Evolutionary conservation across 768 basidiomycete species (phyloP), one percentile per base, ranked within the genome.

Genomic region (Suillus ampliporus): DNA sequence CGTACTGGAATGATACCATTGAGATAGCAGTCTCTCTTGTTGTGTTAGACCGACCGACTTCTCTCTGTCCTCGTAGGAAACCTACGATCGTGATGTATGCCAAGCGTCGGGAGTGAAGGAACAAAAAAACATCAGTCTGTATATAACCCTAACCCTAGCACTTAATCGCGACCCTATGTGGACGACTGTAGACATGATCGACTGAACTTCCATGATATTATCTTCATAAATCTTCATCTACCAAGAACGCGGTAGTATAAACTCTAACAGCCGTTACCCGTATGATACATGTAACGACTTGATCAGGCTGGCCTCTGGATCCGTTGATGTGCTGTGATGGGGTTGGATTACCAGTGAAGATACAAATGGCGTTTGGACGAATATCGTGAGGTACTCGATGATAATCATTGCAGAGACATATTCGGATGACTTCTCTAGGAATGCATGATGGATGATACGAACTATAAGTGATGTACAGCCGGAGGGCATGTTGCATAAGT

Each of bases 1-100:
- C 88, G 72, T 65, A 90, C 89, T 87, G 86, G 68, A 91, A 91
- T 13, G 90, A 91, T 17, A 91, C 90, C 90, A 91, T 89, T 58
- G 61, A 63, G 37, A 26, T 60, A 41, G 26, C 31, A 23, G 8
- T 26, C 23, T 40, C 43, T 21, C 38, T 40, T 56, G 17, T 56
- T 2, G 17, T 13, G 5, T 26, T 40, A 26, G 23, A 54, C 21
- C 35, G 5, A 54, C 21, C 14, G 23, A 56, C 6, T 40, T 56
- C 5, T 23, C 21, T 37, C 14, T 5, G 53, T 23, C 19, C 37
- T 56, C 19, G 17, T 51, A 31, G 31, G 50, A 17, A 31, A 31
- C n/a, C 6, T 51, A 31, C 31, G 31, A 6, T 31, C 31, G 31
- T 31, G 31, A 31, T 31, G 6, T 51, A 13, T 51, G 50, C 50